Conservation (phyloP, 768 basidiomycete species). For the Collybia sordida region DNA sequence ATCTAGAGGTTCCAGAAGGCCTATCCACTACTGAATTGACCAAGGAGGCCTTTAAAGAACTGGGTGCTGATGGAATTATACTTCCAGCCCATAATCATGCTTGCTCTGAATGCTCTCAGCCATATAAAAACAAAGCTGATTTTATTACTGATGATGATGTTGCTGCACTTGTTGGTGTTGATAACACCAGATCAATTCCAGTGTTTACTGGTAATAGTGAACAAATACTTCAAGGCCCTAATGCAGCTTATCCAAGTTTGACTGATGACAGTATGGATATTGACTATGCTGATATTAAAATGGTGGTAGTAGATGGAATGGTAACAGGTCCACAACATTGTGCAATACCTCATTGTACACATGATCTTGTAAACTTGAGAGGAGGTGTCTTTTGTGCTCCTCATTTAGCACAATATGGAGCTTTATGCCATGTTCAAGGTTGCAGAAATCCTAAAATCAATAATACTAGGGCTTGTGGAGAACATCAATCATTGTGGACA, state of each 20-base stretch:
- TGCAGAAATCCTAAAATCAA: neutral
- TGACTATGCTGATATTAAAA: neutral
- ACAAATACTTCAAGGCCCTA: neutral
- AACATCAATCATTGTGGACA: neutral
- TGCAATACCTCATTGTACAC: constrained; percentile 12
- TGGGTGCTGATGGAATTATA: no score
- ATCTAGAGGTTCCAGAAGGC: no score
- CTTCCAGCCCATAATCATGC: no score
- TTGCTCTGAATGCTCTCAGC: no score
- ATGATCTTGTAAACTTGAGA: no score
- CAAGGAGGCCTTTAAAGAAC: no score
- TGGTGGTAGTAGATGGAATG: constrained; percentile 3
- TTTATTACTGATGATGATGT: constrained; percentile 3
- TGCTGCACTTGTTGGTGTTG: no score
- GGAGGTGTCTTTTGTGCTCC: constrained; percentile 10
- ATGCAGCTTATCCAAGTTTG: neutral
- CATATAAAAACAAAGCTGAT: neutral
- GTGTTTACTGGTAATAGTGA: neutral
- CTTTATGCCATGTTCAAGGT: constrained; percentile 4
- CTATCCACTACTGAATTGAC: no score
- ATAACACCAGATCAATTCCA: constrained; percentile 6
- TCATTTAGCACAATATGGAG: constrained; percentile 3
- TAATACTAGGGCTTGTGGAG: neutral
- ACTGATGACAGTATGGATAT: neutral
- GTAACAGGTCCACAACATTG: constrained; percentile 11